Base-by-base conservation (phyloP, 192 early-diverging fungal genomes). In the Chytriomyces confervae region DNA sequence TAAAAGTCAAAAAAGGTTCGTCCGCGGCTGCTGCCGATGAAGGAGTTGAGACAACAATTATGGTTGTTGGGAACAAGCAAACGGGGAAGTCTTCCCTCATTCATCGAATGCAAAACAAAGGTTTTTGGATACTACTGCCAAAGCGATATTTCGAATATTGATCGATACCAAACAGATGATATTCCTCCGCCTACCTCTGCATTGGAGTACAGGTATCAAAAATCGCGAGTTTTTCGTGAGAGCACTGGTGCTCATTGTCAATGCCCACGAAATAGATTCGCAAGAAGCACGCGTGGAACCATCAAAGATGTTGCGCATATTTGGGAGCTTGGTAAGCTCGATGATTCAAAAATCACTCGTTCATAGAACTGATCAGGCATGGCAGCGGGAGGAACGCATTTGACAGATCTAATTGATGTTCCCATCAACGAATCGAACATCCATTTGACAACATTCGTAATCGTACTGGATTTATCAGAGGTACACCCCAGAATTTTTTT, bases 271-370 rank as follows among this genome's bases (percentile, higher is more conserved):
- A 23, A 23, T 47, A 79, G 77, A 79, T 79, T 69, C 44, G 77
- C 69, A 16, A 10, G 87, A 50, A 80, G 83, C 24, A 86, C 86
- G 9, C 82, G 84, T 24, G 82, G 82, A 20, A 80, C 75, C 18
- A 57, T 83, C n/a, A 89, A 89, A 69, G 87, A 89, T 62, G 79
- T 89, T 0, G 47, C 76, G 6, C 87, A 89, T 67, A 87, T 89
- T 43, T 89, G 84, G 80, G 87, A 89, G 66, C 76, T 89, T 6
- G 84, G 86, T 85, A 18, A 43, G 63, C 6, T 5, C 24, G 36
- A 36, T 36, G 0, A 36, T 36, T 4, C 1, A 36, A 36, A 36
- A 36, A 36, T 36, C 36, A 36, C 36, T 36, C 36, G 4, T 36
- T 36, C 36, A 4, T 36, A 2, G 36, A 36, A 36, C 36, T 36